These are phyloP conservation scores for Hypomontagnella submonticulosa DNA, from an alignment of 495 filamentous ascomycete genomes.

Conservation along the genomic window DNA sequence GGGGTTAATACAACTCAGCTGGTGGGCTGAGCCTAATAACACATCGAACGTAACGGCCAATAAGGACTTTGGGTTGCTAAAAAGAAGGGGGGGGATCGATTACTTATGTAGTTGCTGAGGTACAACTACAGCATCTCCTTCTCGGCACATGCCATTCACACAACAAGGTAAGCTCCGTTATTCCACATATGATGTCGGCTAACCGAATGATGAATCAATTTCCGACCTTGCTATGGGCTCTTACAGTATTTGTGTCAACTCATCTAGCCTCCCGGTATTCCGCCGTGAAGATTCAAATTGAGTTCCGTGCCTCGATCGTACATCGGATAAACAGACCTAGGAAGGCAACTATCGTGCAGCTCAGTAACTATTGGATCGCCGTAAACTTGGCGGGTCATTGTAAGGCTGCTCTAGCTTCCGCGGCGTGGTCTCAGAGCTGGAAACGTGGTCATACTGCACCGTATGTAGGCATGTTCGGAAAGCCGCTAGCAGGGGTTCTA, in stretches of 20 bases:
- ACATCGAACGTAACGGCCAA: slow-evolving; percentile 9
- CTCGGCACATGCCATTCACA: slow-evolving; percentile 15
- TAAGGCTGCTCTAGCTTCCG: slow-evolving; percentile 2
- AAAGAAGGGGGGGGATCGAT: background rate
- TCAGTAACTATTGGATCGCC: slow-evolving; percentile 9
- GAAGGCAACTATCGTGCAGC: slow-evolving; percentile 12
- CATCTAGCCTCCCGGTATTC: slow-evolving; percentile 4
- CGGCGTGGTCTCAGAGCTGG: slow-evolving; percentile 7
- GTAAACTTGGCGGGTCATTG: slow-evolving; percentile 1
- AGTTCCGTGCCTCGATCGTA: slow-evolving; percentile 16
- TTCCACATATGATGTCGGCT: background rate
- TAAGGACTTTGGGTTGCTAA: slow-evolving; percentile 3
- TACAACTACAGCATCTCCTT: slow-evolving; percentile 8
- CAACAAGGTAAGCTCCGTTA: background rate
- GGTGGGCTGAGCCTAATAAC: slow-evolving; percentile 11
- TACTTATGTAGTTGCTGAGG: background rate
- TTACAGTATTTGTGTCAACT: background rate
- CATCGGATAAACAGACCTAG: slow-evolving; percentile 17
- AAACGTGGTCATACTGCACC: slow-evolving; percentile 15
- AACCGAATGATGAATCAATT: slow-evolving; percentile 8
- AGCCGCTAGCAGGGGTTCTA: slow-evolving; percentile 25
- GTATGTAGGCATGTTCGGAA: slow-evolving; percentile 3
- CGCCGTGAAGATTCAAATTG: slow-evolving; percentile 9
- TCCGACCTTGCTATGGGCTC: slow-evolving; percentile 14
- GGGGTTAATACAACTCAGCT: no score